phyloP scores from a whole-genome alignment of 306 rosid species.

The Quercus gilva region DNA sequence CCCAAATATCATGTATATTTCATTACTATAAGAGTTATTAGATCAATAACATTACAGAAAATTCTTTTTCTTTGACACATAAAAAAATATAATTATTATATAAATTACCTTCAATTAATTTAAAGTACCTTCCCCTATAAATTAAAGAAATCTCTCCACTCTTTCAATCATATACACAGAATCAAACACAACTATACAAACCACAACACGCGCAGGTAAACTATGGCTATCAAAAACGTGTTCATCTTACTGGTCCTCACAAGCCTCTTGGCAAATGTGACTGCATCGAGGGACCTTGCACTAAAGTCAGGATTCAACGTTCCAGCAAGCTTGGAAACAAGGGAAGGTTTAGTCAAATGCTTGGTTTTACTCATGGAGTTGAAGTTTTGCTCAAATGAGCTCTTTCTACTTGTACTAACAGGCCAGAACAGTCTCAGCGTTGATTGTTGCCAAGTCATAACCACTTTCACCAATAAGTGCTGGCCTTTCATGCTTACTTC shows the following conservation, averaged over 20 bases:
- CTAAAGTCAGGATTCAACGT: not conserved
- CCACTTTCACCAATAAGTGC: constrained; percentile 31
- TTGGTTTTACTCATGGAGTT: constrained; percentile 28
- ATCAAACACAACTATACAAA: not conserved
- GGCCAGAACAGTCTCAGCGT: constrained; percentile 24
- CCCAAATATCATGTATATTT: not conserved
- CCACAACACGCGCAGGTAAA: not conserved
- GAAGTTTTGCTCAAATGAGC: constrained; percentile 35
- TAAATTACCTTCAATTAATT: no score
- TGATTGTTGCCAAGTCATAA: constrained; percentile 33
- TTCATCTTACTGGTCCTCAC: not conserved
- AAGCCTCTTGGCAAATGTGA: not conserved
- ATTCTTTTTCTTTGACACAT: no score
- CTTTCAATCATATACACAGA: not conserved
- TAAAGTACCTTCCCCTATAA: not conserved
- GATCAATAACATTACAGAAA: no score
- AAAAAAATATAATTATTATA: no score
- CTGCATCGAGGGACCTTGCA: constrained; percentile 17
- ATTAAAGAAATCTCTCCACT: not conserved
- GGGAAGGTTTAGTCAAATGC: constrained; percentile 16
- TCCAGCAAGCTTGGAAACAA: not conserved
- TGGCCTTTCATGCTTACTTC: constrained; percentile 41
- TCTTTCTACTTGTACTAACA: constrained; percentile 17
- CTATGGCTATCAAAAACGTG: constrained; percentile 18
- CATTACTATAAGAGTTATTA: not conserved